phyloP scores from a whole-genome alignment of 2,329 filamentous ascomycete species.

The Fusarium sp. region DNA sequence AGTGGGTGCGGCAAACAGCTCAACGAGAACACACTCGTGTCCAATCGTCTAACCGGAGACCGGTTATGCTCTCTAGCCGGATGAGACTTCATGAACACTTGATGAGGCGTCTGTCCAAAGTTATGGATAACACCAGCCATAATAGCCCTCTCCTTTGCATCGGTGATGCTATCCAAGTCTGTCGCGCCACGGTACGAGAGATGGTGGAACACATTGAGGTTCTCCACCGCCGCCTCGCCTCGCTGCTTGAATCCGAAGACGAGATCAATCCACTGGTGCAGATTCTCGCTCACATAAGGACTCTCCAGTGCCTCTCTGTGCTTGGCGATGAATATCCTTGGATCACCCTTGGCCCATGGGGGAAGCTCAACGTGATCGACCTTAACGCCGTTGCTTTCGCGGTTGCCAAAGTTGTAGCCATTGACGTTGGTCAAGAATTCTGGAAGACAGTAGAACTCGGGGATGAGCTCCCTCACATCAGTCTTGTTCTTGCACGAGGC shows the following conservation, averaged over 20 bases:
- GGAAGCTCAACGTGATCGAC: conserved; percentile 92
- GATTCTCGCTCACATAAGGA: conserved; percentile 86
- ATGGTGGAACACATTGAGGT: conserved; percentile 94
- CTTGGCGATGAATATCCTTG: conserved; percentile 94
- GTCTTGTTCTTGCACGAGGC: conserved; percentile 90
- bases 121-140: conserved; percentile 98
- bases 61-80: conserved; percentile 76
- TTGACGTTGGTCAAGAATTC: conserved; percentile 97
- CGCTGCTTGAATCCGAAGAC: conserved; percentile 95
- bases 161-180: conserved; percentile 89
- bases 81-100: conserved; percentile 88
- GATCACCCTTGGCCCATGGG: conserved; percentile 96
- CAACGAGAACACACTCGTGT: conserved; percentile 80
- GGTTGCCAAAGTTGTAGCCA: conserved; percentile 89
- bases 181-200: conserved; percentile 94
- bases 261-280: conserved; percentile 96
- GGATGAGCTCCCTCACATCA: conserved; percentile 93
- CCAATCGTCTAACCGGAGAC: conserved; percentile 75
- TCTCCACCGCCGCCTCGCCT: conserved; percentile 90
- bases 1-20: conserved; percentile 83
- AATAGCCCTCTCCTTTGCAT: conserved; percentile 85
- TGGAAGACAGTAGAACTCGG: conserved; percentile 96
- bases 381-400: conserved; percentile 80
- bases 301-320: conserved; percentile 96
- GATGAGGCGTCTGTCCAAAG: conserved; percentile 96